Evolutionary conservation across 805 yeast species (phyloP), one percentile per base, ranked within the genome.

Genomic region (Hermanozyma aechmeae): DNA sequence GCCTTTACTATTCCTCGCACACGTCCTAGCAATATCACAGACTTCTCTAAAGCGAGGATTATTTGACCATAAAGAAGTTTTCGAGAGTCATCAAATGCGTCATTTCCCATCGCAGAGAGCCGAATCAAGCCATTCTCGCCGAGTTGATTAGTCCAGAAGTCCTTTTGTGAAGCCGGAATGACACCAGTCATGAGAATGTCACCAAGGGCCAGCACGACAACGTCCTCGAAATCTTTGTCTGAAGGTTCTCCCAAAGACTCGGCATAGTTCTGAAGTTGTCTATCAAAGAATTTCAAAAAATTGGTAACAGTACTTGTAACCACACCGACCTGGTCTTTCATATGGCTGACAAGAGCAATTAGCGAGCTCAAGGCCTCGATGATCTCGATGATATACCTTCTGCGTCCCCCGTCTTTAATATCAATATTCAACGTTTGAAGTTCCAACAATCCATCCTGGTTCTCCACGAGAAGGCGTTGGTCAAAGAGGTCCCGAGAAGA

Each of bases 91-190:
- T 76, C 79, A 42, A 69, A 77, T 10, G 68, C 57, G 2, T 61
- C 50, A 20, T 61, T 64, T 0, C 80, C 78, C 12, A 65, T 29
- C 29, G 62, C 65, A 3, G 55, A 52, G 70, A 84, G 70, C 38
- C 71, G 60, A 36, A 68, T 71, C 13, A 71, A 47, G 16, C 82
- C 82, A 36, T 80, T 57, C 36, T 78, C 85, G 0, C 83, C 86
- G 19, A 80, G 55, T 27, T 75, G 72, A 39, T 77, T 76, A 14
- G 71, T 63, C 44, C 81, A 55, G 75, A 76, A 80, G 32, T 72
- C 75, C 34, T 63, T 65, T 2, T 73, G 53, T 1, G 60, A 50
- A 10, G 56, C 60, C 1, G 73, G 63, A 33, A 76, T 58, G 29
- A 70, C 55, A 2, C 80, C 79, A 0, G 81, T 71, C 3, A 75